phyloP scores from a whole-genome alignment of 805 yeast genomes.

The Brettanomyces nanus region DNA sequence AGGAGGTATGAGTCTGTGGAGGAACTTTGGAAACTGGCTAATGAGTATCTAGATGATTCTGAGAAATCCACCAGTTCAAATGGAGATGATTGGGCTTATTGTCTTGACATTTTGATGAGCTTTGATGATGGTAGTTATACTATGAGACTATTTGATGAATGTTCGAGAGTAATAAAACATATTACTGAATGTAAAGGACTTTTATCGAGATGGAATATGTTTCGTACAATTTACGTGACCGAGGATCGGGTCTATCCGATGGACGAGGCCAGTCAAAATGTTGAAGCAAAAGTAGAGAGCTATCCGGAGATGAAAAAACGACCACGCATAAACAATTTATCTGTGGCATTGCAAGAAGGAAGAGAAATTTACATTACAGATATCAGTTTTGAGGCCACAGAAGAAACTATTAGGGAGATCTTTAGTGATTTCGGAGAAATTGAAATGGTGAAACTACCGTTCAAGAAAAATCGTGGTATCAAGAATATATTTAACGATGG shows the following conservation, averaged over 20 bases:
- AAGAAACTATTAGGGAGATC: constrained; percentile 28
- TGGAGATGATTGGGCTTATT: constrained; percentile 1
- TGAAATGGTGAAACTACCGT: constrained; percentile 44
- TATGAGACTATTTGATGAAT: neutral
- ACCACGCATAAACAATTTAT: neutral
- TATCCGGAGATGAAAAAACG: neutral
- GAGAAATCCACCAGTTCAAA: neutral
- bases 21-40: neutral
- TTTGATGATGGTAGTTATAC: neutral
- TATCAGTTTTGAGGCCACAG: constrained; percentile 39
- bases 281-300: neutral
- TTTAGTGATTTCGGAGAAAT: constrained; percentile 47
- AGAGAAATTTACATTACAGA: constrained; percentile 51
- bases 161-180: neutral
- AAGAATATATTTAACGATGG: constrained; percentile 43
- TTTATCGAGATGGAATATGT: neutral
- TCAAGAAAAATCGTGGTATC: constrained; percentile 22
- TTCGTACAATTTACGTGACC: neutral
- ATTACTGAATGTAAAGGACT: neutral
- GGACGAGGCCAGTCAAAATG: neutral
- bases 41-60: neutral
- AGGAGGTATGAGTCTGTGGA: neutral
- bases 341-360: constrained; percentile 39
- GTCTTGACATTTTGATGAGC: neutral
- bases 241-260: neutral